These are phyloP conservation scores for Fusarium domesticum DNA, from an alignment of 2,329 filamentous ascomycete species.

Conservation along the genomic window DNA sequence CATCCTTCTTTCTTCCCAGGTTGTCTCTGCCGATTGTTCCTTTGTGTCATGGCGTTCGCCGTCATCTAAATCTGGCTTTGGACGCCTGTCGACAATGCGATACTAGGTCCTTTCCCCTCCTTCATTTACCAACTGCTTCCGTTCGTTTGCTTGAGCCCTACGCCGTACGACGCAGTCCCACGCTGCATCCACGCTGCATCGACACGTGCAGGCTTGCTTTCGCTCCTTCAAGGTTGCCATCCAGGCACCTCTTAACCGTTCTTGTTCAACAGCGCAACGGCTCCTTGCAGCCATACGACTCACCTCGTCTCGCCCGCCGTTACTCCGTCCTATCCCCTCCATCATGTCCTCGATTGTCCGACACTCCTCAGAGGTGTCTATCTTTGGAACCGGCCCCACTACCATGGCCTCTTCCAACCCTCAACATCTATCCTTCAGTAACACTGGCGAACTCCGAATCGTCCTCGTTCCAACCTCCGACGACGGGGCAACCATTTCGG, in stretches of 20 bases:
- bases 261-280: conserved; percentile 12
- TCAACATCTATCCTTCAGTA: conserved; percentile 30
- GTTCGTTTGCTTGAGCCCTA: conserved; percentile 20
- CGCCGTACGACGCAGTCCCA: conserved; percentile 15
- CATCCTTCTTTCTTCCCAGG: conserved; percentile 2
- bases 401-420: conserved; percentile 32
- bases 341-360: conserved; percentile 25
- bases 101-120: conserved; percentile 19
- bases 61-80: conserved; percentile 22
- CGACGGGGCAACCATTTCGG: conserved; percentile 14
- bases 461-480: conserved; percentile 29
- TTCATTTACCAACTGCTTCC: conserved; percentile 22
- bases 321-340: conserved; percentile 8
- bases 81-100: conserved; percentile 26
- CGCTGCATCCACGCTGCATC: background rate
- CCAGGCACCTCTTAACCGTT: background rate
- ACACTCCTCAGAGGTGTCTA: conserved; percentile 24
- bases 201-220: background rate
- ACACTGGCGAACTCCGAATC: conserved; percentile 29
- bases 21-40: background rate
- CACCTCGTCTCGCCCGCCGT: conserved; percentile 3
- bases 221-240: background rate
- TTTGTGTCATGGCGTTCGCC: conserved; percentile 24
- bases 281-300: conserved; percentile 14
- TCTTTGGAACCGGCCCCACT: conserved; percentile 23